phyloP scores from a whole-genome alignment of 2,329 filamentous ascomycete genomes.

The Stagonosporopsis rhizophila region DNA sequence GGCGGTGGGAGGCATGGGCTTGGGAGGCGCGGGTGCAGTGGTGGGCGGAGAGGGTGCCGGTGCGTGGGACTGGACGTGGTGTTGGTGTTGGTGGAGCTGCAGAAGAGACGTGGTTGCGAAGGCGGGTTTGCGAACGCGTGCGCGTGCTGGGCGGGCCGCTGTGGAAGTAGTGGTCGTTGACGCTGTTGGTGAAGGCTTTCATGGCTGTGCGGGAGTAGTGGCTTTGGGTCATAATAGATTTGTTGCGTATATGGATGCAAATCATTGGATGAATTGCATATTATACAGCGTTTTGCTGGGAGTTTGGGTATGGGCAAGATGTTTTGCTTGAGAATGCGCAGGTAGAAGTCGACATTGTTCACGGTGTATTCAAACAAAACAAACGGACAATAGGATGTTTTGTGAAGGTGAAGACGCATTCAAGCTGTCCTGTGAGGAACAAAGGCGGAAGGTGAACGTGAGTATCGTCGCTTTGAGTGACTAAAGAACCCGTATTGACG shows the following conservation, averaged over 20 bases:
- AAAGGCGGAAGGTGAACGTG: neutral
- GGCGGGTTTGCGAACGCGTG: neutral
- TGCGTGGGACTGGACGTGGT: no score
- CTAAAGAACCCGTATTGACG: neutral
- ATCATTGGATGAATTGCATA: neutral
- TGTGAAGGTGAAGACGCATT: neutral
- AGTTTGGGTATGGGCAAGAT: no score
- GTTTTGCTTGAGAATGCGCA: no score
- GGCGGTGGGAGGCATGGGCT: neutral
- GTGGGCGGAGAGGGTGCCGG: no score
- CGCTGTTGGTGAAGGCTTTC: neutral
- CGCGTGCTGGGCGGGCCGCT: neutral
- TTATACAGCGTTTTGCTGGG: no score
- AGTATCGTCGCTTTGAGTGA: neutral
- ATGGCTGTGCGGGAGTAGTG: neutral
- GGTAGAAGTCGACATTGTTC: neutral
- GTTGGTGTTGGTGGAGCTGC: neutral
- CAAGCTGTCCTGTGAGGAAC: neutral
- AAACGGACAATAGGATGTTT: neutral
- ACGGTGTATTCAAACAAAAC: neutral
- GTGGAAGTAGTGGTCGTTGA: neutral
- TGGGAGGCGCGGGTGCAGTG: no score
- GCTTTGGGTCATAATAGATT: neutral
- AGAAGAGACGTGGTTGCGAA: neutral
- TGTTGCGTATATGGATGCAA: neutral